Evolutionary conservation across 2,329 filamentous ascomycete species (phyloP).

Genomic region (Xylaria sp.): DNA sequence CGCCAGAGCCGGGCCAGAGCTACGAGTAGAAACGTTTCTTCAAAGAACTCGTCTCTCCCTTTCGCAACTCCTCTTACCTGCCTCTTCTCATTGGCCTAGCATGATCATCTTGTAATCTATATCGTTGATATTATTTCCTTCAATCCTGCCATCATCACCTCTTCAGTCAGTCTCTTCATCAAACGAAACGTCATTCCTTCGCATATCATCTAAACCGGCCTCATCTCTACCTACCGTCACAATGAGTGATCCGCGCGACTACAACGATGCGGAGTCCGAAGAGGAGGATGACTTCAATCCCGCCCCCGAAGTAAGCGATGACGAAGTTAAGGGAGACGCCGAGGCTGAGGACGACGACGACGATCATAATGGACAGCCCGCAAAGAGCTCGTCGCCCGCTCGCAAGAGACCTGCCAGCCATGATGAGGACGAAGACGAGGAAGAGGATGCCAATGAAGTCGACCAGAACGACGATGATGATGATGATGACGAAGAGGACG

Average conservation of each 20-base stretch:
- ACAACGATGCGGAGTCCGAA: constrained; percentile 63
- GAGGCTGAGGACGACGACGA: constrained; percentile 38
- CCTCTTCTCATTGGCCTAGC: too few relatives aligned
- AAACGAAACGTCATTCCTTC: too few relatives aligned
- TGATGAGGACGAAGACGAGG: constrained; percentile 54
- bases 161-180: too few relatives aligned
- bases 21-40: too few relatives aligned
- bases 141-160: too few relatives aligned
- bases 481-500: constrained; percentile 69
- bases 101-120: too few relatives aligned
- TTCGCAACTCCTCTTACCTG: too few relatives aligned
- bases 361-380: constrained; percentile 34
- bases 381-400: constrained; percentile 33
- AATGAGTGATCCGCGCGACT: constrained; percentile 57
- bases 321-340: constrained; percentile 57
- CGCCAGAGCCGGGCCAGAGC: too few relatives aligned
- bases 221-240: constrained; percentile 33
- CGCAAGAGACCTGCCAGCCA: constrained; percentile 43
- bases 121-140: too few relatives aligned
- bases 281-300: constrained; percentile 93
- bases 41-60: too few relatives aligned
- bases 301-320: constrained; percentile 74
- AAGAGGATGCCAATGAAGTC: constrained; percentile 54
- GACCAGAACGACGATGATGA: constrained; percentile 59
- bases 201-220: too few relatives aligned